Conservation (phyloP, 2,329 filamentous ascomycete species). For the Moelleriella libera region DNA sequence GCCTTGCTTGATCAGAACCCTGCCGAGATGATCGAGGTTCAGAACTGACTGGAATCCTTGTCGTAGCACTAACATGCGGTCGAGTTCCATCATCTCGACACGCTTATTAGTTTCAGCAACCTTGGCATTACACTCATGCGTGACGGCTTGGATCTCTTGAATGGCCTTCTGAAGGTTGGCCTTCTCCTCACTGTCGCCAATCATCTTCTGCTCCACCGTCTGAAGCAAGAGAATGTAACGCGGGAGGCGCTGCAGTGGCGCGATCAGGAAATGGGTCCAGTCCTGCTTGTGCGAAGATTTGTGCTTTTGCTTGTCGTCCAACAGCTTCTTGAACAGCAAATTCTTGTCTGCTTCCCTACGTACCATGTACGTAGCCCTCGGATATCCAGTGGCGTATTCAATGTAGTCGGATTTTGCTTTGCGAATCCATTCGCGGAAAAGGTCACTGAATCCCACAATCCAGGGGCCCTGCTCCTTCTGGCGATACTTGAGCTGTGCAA, state of each 20-base stretch:
- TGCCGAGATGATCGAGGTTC: slow-evolving; percentile 85
- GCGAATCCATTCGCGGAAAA: slow-evolving; percentile 96
- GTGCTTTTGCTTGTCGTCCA: slow-evolving; percentile 67
- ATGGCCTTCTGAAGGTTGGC: slow-evolving; percentile 70
- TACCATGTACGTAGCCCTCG: slow-evolving; percentile 68
- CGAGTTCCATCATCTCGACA: slow-evolving; percentile 74
- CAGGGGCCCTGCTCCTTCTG: slow-evolving; percentile 95
- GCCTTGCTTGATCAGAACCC: slow-evolving; percentile 77
- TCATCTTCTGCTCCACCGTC: slow-evolving; percentile 74
- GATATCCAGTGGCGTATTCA: slow-evolving; percentile 81
- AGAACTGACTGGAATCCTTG: slow-evolving; percentile 81
- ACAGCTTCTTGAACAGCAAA: slow-evolving; percentile 70
- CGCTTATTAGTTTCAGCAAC: slow-evolving; percentile 88
- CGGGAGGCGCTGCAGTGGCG: slow-evolving; percentile 83
- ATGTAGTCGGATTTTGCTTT: slow-evolving; percentile 84
- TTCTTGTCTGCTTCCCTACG: slow-evolving; percentile 77
- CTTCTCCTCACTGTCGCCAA: slow-evolving; percentile 79
- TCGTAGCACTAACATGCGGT: slow-evolving; percentile 68
- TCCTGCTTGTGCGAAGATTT: slow-evolving; percentile 69
- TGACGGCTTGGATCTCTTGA: slow-evolving; percentile 81
- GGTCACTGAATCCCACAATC: slow-evolving; percentile 86
- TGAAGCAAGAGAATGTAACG: slow-evolving; percentile 73
- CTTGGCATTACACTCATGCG: slow-evolving; percentile 78
- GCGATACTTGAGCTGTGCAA: slow-evolving; percentile 90
- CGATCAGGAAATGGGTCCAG: slow-evolving; percentile 91